Conservation (phyloP, 768 basidiomycete genomes). For the Tricholoma saponaceum region DNA sequence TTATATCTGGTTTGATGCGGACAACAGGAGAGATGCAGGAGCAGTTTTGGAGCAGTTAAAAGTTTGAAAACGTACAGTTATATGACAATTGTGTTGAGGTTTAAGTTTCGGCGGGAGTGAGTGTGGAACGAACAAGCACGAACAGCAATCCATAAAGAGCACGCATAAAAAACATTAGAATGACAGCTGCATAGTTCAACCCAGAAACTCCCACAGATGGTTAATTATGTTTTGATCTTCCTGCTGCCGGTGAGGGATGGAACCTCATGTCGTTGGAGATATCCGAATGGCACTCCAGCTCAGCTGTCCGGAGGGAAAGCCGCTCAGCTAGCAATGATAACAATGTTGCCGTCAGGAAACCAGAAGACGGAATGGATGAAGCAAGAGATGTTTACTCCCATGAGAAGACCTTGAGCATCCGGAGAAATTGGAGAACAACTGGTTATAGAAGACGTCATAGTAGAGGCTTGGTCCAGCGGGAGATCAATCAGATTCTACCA, state of each 20-base stretch:
- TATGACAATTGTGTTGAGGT: no score
- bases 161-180: constrained; percentile 55
- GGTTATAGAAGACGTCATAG: not conserved
- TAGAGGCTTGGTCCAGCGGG: not conserved
- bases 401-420: not conserved
- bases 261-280: constrained; percentile 68
- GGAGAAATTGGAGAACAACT: not conserved
- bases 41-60: no score
- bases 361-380: constrained; percentile 58
- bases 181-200: constrained; percentile 65
- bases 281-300: constrained; percentile 72
- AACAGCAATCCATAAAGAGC: constrained; percentile 79
- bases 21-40: no score
- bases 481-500: no score
- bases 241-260: constrained; percentile 63
- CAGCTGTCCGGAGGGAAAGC: constrained; percentile 75
- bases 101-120: no score
- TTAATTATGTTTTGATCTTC: constrained; percentile 45
- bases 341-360: constrained; percentile 70
- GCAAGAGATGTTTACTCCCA: constrained; percentile 9
- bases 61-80: no score
- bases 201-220: constrained; percentile 48
- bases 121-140: constrained; percentile 19
- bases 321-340: constrained; percentile 51
- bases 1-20: no score